Percentiles rank a stretch among this genome's conserved stretches.
phyloP scores from a whole-genome alignment of 371 early-diverging fungal species.

The Nematocida sp. region DNA sequence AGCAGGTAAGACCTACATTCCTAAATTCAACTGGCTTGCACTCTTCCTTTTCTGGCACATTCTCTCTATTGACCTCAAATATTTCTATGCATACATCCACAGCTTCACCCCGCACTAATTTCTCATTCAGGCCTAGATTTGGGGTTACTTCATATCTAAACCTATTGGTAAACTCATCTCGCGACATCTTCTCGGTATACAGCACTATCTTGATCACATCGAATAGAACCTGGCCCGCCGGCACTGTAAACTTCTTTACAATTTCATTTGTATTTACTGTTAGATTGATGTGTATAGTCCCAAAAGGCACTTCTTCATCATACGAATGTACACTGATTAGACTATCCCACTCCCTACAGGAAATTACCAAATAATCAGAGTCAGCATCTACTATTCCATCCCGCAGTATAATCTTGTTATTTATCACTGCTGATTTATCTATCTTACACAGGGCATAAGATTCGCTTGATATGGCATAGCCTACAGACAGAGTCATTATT shows the following conservation, averaged over 20 bases:
- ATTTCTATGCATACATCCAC: constrained; percentile 19
- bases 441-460: constrained; percentile 24
- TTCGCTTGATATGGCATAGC: constrained; percentile 50
- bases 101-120: constrained; percentile 25
- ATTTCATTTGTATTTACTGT: not conserved
- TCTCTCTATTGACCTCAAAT: constrained; percentile 2
- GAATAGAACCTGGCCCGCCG: constrained; percentile 16
- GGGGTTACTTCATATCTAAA: constrained; percentile 4
- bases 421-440: not conserved
- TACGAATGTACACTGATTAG: not conserved
- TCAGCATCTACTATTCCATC: not conserved
- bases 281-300: constrained; percentile 27
- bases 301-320: constrained; percentile 42
- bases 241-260: constrained; percentile 14
- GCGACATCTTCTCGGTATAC: constrained; percentile 30
- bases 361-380: constrained; percentile 32
- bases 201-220: constrained; percentile 34
- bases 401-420: constrained; percentile 5
- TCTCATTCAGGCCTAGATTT: not conserved
- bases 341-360: constrained; percentile 39
- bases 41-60: not conserved
- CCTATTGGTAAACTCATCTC: constrained; percentile 6
- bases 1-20: constrained; percentile 53
- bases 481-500: constrained; percentile 18
- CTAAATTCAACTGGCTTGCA: constrained; percentile 49